Conservation (phyloP, 1,284 basidiomycete species). For the Cryptococcus deneoformans region DNA sequence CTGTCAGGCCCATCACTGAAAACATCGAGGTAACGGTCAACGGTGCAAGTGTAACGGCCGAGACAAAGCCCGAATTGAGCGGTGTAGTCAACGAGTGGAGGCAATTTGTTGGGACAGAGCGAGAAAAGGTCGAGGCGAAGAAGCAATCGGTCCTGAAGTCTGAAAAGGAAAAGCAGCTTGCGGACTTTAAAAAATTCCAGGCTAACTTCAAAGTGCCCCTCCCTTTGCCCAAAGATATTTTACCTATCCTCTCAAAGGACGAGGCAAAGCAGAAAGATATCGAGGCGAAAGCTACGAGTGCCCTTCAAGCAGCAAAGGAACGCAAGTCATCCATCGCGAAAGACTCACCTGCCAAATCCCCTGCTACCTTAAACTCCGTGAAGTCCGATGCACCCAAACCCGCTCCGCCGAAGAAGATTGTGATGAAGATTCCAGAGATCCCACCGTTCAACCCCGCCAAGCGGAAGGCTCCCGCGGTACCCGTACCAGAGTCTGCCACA, state of each 20-base stretch:
- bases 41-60: not conserved
- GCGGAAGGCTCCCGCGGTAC: slow-evolving; percentile 34
- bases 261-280: slow-evolving; percentile 81
- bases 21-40: not conserved
- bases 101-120: slow-evolving; percentile 85
- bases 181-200: slow-evolving; percentile 73
- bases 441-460: slow-evolving; percentile 81
- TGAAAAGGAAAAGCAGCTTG: slow-evolving; percentile 60
- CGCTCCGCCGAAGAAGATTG: slow-evolving; percentile 45
- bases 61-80: slow-evolving; percentile 22
- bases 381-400: slow-evolving; percentile 35
- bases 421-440: slow-evolving; percentile 72
- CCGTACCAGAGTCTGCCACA: slow-evolving; percentile 36
- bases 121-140: slow-evolving; percentile 82
- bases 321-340: slow-evolving; percentile 11
- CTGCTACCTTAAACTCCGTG: slow-evolving; percentile 2
- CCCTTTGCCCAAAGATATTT: slow-evolving; percentile 89
- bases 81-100: slow-evolving; percentile 60
- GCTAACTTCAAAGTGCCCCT: slow-evolving; percentile 94
- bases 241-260: slow-evolving; percentile 87
- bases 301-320: slow-evolving; percentile 57
- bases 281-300: slow-evolving; percentile 67
- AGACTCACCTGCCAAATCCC: slow-evolving; percentile 13
- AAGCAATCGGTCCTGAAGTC: slow-evolving; percentile 84
- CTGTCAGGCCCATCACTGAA: not conserved